Percentiles rank a stretch among this genome's conserved stretches.
phyloP scores from a whole-genome alignment of 257 asterid genomes.

The Nicotiana undulata region DNA sequence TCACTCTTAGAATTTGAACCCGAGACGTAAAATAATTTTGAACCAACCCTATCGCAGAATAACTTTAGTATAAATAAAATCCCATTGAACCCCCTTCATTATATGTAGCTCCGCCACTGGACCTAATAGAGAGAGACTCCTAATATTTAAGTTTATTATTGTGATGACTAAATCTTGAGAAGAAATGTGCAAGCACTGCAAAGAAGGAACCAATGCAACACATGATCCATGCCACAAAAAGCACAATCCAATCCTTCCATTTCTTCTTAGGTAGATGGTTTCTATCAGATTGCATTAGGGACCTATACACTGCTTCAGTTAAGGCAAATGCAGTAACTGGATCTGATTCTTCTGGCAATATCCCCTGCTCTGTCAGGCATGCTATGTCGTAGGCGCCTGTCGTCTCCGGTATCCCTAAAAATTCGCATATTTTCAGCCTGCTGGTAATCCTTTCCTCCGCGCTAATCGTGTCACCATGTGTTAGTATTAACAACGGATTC shows the following conservation, averaged over 20 bases:
- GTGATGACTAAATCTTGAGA: slow-evolving; percentile 35
- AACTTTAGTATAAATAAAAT: not conserved
- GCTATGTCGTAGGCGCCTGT: slow-evolving; percentile 63
- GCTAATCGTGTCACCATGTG: slow-evolving; percentile 50
- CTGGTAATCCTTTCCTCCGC: slow-evolving; percentile 43
- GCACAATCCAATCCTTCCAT: slow-evolving; percentile 26
- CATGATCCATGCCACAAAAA: slow-evolving; percentile 33
- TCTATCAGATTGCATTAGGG: slow-evolving; percentile 52
- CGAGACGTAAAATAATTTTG: not conserved
- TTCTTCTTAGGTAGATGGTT: slow-evolving; percentile 45
- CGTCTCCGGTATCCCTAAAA: slow-evolving; percentile 44
- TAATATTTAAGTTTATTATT: slow-evolving; percentile 20
- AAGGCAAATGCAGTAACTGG: slow-evolving; percentile 52
- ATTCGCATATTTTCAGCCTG: slow-evolving; percentile 42
- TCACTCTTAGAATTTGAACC: not conserved
- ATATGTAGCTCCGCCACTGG: not conserved
- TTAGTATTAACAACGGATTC: slow-evolving; percentile 50
- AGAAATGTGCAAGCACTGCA: slow-evolving; percentile 39
- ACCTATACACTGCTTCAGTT: slow-evolving; percentile 50
- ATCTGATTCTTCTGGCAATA: slow-evolving; percentile 48
- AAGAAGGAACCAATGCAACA: slow-evolving; percentile 42
- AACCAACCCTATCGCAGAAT: not conserved
- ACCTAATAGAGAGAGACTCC: not conserved
- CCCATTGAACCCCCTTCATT: not conserved
- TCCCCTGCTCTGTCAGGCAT: slow-evolving; percentile 55